Conservation (phyloP, 176 grass and related monocot genomes). For the Ensete ventricosum region DNA sequence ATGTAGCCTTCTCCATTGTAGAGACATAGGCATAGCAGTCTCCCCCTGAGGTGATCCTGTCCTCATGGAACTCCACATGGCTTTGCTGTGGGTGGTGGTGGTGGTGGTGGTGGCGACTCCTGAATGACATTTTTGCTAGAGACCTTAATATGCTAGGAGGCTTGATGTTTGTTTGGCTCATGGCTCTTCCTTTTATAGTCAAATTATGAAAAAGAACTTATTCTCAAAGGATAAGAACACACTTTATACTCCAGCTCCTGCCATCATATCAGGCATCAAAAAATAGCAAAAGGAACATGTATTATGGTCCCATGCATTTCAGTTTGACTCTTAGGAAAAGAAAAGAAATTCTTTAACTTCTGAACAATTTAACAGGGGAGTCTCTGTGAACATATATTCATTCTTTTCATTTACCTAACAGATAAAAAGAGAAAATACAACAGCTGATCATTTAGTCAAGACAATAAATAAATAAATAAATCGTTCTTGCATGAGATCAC, state of each 20-base stretch:
- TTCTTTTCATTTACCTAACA: too few species aligned
- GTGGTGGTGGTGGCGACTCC: not conserved
- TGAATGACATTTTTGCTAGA: not conserved
- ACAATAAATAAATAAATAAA: too few species aligned
- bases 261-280: not conserved
- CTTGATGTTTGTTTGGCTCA: not conserved
- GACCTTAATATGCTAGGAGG: not conserved
- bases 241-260: not conserved
- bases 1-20: not conserved
- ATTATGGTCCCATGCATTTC: too few species aligned
- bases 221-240: not conserved
- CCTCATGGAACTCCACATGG: not conserved
- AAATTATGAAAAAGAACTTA: not conserved
- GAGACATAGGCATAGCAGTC: not conserved
- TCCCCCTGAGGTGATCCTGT: not conserved
- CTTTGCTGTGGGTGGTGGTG: not conserved
- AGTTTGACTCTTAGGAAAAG: too few species aligned
- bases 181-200: not conserved
- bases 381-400: too few species aligned
- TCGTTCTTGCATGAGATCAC: too few species aligned
- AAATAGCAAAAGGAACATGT: not conserved
- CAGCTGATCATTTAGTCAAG: too few species aligned
- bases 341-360: too few species aligned
- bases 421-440: too few species aligned
- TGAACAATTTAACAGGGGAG: too few species aligned